Evolutionary conservation across 768 basidiomycete genomes (phyloP).

Genomic region (Dentipellis fragilis): DNA sequence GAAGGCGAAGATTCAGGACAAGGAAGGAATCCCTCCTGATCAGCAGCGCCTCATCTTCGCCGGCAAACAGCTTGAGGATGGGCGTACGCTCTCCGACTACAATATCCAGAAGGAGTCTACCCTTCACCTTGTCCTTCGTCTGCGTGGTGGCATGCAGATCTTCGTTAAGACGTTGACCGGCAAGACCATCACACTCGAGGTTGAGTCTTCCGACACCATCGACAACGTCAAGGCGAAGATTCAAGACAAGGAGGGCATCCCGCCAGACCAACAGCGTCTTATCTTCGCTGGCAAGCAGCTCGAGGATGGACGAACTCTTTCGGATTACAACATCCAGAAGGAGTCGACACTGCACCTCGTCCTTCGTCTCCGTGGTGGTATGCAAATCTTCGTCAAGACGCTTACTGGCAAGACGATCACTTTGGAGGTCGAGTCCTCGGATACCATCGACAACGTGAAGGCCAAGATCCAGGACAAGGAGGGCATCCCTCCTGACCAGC

Average conservation of each 20-base stretch:
- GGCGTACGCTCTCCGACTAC: constrained; percentile 81
- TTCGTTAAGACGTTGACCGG: constrained; percentile 79
- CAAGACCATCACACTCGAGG: constrained; percentile 88
- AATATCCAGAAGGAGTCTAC: constrained; percentile 96
- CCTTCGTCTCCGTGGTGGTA: constrained; percentile 79
- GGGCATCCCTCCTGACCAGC: constrained; percentile 79
- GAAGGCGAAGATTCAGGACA: constrained; percentile 79
- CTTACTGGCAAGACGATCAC: constrained; percentile 90
- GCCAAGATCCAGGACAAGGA: constrained; percentile 79
- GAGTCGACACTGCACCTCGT: constrained; percentile 79
- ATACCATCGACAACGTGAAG: constrained; percentile 89
- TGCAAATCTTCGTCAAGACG: constrained; percentile 89
- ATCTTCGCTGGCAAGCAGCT: constrained; percentile 92
- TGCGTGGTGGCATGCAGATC: constrained; percentile 87
- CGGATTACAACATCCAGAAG: constrained; percentile 89
- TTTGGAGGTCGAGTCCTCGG: constrained; percentile 84
- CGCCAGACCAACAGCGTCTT: constrained; percentile 82
- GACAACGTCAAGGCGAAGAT: constrained; percentile 90
- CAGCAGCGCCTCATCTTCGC: constrained; percentile 96
- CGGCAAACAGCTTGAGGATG: constrained; percentile 92
- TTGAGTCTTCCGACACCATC: constrained; percentile 80
- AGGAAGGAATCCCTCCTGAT: constrained; percentile 81
- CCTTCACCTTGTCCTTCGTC: constrained; percentile 80
- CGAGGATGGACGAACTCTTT: constrained; percentile 84
- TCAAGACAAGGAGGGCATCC: constrained; percentile 86